A percentile compares a stretch with the other conserved stretches of the same genome.
phyloP scores from a whole-genome alignment of 1,139 yeast genomes.

The Candida albicans region DNA sequence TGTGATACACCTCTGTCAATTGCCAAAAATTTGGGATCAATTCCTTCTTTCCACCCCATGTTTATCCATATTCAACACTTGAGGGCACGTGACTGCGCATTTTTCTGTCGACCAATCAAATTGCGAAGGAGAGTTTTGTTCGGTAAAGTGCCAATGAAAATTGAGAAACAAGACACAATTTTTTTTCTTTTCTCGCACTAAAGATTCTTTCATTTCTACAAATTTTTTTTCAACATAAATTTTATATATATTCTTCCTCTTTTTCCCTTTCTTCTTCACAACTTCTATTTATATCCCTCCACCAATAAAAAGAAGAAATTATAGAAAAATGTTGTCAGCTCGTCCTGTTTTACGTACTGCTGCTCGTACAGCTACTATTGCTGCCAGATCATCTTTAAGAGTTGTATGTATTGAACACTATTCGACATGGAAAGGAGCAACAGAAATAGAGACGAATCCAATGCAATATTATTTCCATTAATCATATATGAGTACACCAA shows the following conservation, averaged over 20 bases:
- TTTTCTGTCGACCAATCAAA: constrained; percentile 2
- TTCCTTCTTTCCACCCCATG: not conserved
- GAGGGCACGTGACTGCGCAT: constrained; percentile 1
- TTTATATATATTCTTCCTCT: constrained; percentile 10
- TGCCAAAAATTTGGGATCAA: not conserved
- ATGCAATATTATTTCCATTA: not conserved
- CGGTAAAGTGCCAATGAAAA: constrained; percentile 10
- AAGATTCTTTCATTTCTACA: constrained; percentile 4
- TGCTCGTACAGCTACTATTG: constrained; percentile 73
- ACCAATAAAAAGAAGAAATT: constrained; percentile 7
- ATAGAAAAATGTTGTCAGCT: constrained; percentile 64
- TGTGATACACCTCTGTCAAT: not conserved
- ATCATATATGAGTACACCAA: too few relatives aligned
- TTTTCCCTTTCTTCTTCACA: constrained; percentile 14
- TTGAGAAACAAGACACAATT: constrained; percentile 6
- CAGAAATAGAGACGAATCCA: not conserved
- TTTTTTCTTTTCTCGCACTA: constrained; percentile 3
- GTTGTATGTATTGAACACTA: constrained; percentile 51
- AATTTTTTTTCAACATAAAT: constrained; percentile 6
- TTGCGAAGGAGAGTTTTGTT: constrained; percentile 4
- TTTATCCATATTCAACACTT: not conserved
- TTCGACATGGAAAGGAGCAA: not conserved
- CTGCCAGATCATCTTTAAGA: constrained; percentile 56
- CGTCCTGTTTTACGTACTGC: constrained; percentile 84
- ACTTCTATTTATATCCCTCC: constrained; percentile 10